Conservation (phyloP, 2,329 filamentous ascomycete genomes). For the Eurotiales sp. region DNA sequence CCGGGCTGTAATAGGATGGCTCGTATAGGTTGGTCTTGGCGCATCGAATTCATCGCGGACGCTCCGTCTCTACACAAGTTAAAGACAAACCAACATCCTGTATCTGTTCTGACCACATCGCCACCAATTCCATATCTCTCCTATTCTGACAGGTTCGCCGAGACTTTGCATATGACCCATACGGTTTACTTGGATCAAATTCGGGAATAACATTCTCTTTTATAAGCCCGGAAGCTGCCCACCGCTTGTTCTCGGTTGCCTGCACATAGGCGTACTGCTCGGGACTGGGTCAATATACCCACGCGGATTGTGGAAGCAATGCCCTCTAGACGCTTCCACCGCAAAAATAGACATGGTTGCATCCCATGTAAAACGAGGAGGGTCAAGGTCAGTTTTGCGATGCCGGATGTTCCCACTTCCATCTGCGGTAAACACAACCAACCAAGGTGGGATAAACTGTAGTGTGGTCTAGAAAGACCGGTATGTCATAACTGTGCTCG, state of each 20-base stretch:
- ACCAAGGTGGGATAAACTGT: neutral
- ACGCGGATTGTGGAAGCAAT: neutral
- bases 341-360: slow-evolving; percentile 11
- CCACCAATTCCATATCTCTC: too few relatives aligned
- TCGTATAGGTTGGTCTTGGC: too few relatives aligned
- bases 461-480: slow-evolving; percentile 8
- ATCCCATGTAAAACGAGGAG: slow-evolving; percentile 6
- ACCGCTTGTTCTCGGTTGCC: too few relatives aligned
- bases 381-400: slow-evolving; percentile 7
- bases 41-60: too few relatives aligned
- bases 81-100: too few relatives aligned
- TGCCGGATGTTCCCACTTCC: too few relatives aligned
- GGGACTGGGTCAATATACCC: neutral
- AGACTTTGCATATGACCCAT: too few relatives aligned
- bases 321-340: slow-evolving; percentile 9
- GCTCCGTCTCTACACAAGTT: too few relatives aligned
- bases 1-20: too few relatives aligned
- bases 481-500: slow-evolving; percentile 9
- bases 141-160: too few relatives aligned
- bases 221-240: neutral
- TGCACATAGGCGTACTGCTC: neutral
- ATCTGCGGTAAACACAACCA: neutral
- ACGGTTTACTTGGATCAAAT: neutral
- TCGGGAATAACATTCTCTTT: neutral
- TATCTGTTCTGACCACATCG: too few relatives aligned